These are phyloP conservation scores for Leptographium radiaticola DNA, from an alignment of 2,329 filamentous ascomycete genomes.

Conservation along the genomic window DNA sequence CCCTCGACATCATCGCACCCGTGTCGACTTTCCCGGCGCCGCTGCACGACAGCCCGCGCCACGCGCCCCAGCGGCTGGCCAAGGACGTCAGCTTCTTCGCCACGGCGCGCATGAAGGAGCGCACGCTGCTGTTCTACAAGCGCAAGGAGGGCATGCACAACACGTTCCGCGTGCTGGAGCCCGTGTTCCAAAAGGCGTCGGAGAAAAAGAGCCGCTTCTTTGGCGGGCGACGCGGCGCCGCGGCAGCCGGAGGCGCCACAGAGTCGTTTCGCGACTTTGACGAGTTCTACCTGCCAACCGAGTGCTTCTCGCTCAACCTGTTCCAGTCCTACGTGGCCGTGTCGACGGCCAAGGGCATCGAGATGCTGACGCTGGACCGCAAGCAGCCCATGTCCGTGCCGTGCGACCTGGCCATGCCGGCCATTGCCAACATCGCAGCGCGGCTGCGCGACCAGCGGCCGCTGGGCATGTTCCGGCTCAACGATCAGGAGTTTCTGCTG, in stretches of 20 bases:
- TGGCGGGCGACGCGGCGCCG: conserved; percentile 37
- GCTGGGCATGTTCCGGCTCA: conserved; percentile 91
- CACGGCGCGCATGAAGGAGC: conserved; percentile 92
- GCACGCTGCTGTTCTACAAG: conserved; percentile 91
- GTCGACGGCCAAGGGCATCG: conserved; percentile 80
- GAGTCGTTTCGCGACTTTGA: conserved; percentile 98
- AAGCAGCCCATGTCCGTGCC: conserved; percentile 92
- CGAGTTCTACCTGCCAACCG: conserved; percentile 94
- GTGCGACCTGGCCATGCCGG: conserved; percentile 57
- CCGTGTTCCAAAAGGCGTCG: conserved; percentile 83
- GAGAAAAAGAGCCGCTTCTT: conserved; percentile 66
- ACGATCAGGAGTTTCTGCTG: conserved; percentile 82
- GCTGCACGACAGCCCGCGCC: conserved; percentile 57
- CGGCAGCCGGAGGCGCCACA: conserved; percentile 50
- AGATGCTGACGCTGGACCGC: conserved; percentile 93
- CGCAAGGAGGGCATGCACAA: conserved; percentile 85
- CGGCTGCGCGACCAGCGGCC: conserved; percentile 75
- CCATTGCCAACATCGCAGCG: conserved; percentile 72
- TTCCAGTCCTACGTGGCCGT: conserved; percentile 93
- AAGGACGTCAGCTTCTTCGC: conserved; percentile 96
- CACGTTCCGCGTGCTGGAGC: conserved; percentile 93
- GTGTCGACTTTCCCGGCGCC: conserved; percentile 48
- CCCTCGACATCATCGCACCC: conserved; percentile 69
- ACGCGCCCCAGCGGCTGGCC: conserved; percentile 83
- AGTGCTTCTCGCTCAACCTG: conserved; percentile 89